phyloP scores from a whole-genome alignment of 139 green algal genomes.

The Chlamydomonas incerta region DNA sequence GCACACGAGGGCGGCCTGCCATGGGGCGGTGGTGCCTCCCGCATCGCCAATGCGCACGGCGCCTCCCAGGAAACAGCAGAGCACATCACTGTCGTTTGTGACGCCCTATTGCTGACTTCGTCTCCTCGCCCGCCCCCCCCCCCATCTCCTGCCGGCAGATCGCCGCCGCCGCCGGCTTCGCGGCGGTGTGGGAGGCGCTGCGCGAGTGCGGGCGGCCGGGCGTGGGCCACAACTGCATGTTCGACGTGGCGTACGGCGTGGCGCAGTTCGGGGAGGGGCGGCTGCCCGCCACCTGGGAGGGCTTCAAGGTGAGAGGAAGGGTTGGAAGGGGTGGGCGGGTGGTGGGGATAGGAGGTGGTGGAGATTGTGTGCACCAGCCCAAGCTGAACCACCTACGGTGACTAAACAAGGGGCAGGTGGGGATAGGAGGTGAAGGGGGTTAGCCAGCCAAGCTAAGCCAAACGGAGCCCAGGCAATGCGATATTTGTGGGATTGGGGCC shows the following conservation, averaged over 20 bases:
- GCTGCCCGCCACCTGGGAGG: conserved; percentile 65
- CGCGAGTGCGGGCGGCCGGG: conserved; percentile 52
- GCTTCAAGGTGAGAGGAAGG: conserved; percentile 10
- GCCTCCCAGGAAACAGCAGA: too few species aligned
- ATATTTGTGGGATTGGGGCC: too few species aligned
- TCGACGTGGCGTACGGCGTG: conserved; percentile 74
- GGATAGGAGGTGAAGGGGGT: background rate
- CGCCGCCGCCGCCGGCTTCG: conserved; percentile 51
- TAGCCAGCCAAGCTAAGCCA: too few species aligned
- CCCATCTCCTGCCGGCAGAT: background rate
- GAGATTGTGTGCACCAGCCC: too few species aligned
- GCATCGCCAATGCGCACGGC: too few species aligned
- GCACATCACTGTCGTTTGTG: too few species aligned
- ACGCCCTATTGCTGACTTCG: too few species aligned
- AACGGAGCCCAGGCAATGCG: too few species aligned
- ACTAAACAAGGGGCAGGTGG: background rate
- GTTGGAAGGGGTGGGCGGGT: background rate
- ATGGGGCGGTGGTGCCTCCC: too few species aligned
- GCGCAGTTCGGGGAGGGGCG: conserved; percentile 55
- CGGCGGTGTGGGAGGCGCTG: conserved; percentile 69
- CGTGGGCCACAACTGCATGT: conserved; percentile 76
- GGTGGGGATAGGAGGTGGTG: background rate
- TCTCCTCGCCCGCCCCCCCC: background rate
- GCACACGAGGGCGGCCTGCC: too few species aligned
- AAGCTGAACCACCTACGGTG: too few species aligned